These are phyloP conservation scores for Botryosphaeria dothidea DNA, from an alignment of 2,329 filamentous ascomycete genomes.

Conservation along the genomic window DNA sequence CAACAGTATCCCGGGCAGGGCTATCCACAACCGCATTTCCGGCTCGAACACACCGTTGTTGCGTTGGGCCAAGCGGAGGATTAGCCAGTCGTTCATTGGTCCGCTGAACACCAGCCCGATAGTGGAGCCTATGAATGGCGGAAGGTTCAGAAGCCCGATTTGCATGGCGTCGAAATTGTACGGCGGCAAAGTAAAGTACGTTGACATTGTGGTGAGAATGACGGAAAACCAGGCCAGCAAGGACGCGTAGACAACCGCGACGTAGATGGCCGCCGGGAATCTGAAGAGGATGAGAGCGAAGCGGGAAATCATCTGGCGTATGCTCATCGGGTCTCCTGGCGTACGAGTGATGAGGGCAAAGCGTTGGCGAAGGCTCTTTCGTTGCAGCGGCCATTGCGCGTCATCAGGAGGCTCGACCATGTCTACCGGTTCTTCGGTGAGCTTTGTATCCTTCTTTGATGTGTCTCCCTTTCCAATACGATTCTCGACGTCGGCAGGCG, in stretches of 20 bases:
- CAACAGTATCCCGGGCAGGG: background rate
- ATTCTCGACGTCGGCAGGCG: background rate
- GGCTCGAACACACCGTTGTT: slow-evolving; percentile 30
- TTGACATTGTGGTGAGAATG: slow-evolving; percentile 38
- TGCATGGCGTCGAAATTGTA: slow-evolving; percentile 47
- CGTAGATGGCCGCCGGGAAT: slow-evolving; percentile 43
- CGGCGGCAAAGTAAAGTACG: slow-evolving; percentile 38
- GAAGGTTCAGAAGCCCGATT: slow-evolving; percentile 46
- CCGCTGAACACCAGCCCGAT: slow-evolving; percentile 45
- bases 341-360: slow-evolving; percentile 38
- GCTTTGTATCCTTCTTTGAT: background rate
- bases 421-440: background rate
- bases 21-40: slow-evolving; percentile 25
- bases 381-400: slow-evolving; percentile 28
- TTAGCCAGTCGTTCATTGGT: slow-evolving; percentile 28
- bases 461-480: background rate
- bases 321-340: slow-evolving; percentile 33
- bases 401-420: background rate
- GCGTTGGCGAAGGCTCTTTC: slow-evolving; percentile 47
- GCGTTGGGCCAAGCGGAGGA: slow-evolving; percentile 24
- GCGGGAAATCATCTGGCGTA: slow-evolving; percentile 34
- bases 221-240: slow-evolving; percentile 42
- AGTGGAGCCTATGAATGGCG: slow-evolving; percentile 34
- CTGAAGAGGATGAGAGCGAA: slow-evolving; percentile 39
- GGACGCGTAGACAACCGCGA: slow-evolving; percentile 39